Base-by-base conservation (phyloP, 2,329 filamentous ascomycete species). In the Sporothrix phasma region DNA sequence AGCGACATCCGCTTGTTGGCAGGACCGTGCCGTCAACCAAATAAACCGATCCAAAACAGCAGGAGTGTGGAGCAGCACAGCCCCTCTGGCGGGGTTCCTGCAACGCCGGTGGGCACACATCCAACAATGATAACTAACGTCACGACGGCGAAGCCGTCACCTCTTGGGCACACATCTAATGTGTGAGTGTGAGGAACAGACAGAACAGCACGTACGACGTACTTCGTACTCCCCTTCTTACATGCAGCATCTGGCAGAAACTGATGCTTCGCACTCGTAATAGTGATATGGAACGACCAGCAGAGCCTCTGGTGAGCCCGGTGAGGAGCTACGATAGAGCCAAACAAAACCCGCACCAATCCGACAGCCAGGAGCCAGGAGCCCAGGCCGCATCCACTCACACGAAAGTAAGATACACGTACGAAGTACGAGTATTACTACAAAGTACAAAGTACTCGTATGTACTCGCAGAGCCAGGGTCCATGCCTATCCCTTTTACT, bases 51-150 rank as follows among this genome's bases (percentile, higher is more conserved):
- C 34, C 15, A 62, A 53, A 62, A 13, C 46, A 61, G 59, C 43
- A 62, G 47, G 37, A 43, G 31, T 17, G 58, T 37, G 31, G 46
- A 62, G 49, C 39, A 63, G 61, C 61, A 63, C 61, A 63, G 61
- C 61, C 61, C 61, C 49, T 56, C 51, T 56, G 51, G 61, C 43
- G 61, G 61, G 61, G 41, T 17, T 26, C 17, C 46, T 61, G 45
- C 59, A 37, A 31, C 37, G 56, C 37, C 8, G 29, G 11, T 22
- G 37, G 24, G 6, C 37, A 45, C 1, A 61, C 22, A 8, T 49
- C 43, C n/a, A 39, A 43, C n/a, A n/a, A n/a, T n/a, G n/a, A n/a
- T n/a, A n/a, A n/a, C n/a, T n/a, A n/a, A n/a, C n/a, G n/a, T n/a
- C n/a, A n/a, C n/a, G n/a, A n/a, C n/a, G n/a, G n/a, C n/a, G n/a